Percentiles rank a stretch among this genome's conserved stretches.
Evolutionary conservation across 1,284 basidiomycete species (phyloP).

Genomic region (Cutaneotrichosporon dermatis): DNA sequence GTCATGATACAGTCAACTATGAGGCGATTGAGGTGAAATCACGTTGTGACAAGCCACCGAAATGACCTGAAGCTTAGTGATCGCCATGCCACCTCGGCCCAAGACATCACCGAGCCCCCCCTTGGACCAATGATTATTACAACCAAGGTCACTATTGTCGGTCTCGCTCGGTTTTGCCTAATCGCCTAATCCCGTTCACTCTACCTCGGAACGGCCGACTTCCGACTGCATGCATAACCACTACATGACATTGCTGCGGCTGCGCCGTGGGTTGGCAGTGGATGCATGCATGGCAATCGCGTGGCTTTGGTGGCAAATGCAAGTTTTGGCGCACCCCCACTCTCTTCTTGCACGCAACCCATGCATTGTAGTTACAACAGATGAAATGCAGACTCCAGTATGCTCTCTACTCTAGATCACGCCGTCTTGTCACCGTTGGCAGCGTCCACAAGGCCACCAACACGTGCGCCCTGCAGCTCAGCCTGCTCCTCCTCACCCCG

Average conservation of each 20-base stretch:
- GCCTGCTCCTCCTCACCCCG: slow-evolving; percentile 33
- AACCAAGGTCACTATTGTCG: neutral
- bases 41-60: no score
- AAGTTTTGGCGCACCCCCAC: no score
- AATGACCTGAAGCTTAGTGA: neutral
- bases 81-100: neutral
- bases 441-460: slow-evolving; percentile 15
- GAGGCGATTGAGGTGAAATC: no score
- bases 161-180: neutral
- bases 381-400: neutral
- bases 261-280: no score
- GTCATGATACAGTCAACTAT: no score
- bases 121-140: no score
- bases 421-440: neutral
- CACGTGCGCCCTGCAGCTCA: slow-evolving; percentile 27
- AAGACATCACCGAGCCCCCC: neutral
- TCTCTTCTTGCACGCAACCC: neutral
- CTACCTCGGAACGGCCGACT: no score
- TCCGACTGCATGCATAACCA: no score
- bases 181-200: neutral
- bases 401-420: neutral
- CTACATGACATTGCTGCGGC: no score
- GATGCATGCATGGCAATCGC: no score
- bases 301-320: no score
- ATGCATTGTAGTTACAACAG: slow-evolving; percentile 1